A percentile compares a stretch with the other conserved stretches of the same genome.
phyloP scores from a whole-genome alignment of 2,329 filamentous ascomycete species.

The Phialocephala subalpina region DNA sequence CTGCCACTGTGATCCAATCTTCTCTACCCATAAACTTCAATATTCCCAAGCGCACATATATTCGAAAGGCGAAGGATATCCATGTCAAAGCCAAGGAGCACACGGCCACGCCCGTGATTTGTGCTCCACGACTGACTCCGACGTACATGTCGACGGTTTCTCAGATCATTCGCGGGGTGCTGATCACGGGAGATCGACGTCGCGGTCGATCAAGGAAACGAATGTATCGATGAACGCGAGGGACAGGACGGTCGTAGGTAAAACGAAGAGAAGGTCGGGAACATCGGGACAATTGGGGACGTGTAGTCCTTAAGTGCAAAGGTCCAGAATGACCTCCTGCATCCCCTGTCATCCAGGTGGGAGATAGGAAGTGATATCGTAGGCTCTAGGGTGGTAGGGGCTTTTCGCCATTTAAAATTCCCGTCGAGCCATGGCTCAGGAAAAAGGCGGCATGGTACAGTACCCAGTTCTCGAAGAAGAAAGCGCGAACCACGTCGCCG shows the following conservation, averaged over 20 bases:
- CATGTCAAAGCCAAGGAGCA: conserved; percentile 48
- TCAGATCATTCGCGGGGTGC: background rate
- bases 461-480: background rate
- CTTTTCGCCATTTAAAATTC: conserved; percentile 1
- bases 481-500: conserved; percentile 6
- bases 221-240: background rate
- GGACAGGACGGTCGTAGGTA: background rate
- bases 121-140: conserved; percentile 26
- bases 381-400: background rate
- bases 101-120: conserved; percentile 41
- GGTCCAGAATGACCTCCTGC: conserved; percentile 1
- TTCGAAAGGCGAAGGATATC: conserved; percentile 39
- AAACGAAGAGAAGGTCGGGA: too few species aligned
- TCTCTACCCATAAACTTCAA: conserved; percentile 42
- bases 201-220: background rate
- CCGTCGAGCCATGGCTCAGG: background rate
- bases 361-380: background rate
- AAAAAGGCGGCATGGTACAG: background rate
- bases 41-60: conserved; percentile 41
- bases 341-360: background rate
- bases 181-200: background rate
- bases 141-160: background rate
- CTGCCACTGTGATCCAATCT: conserved; percentile 42
- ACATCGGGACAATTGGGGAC: background rate
- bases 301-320: conserved; percentile 1